Percentiles rank a stretch among this genome's conserved stretches.
phyloP scores from a whole-genome alignment of 805 yeast species.

The Saturnispora gosingensis region DNA sequence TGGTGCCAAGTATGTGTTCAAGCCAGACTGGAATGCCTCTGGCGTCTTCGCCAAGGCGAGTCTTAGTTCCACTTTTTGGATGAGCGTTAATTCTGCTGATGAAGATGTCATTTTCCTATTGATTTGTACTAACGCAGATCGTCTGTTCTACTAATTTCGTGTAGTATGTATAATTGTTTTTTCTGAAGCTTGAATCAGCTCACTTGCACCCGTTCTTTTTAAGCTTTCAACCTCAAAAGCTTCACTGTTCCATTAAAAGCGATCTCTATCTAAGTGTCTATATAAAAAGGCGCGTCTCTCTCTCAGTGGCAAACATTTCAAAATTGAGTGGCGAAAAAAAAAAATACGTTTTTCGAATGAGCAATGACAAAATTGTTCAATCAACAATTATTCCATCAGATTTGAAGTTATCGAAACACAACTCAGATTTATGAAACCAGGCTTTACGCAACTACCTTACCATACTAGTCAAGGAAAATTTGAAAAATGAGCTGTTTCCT shows the following conservation, averaged over 20 bases:
- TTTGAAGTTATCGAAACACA: neutral
- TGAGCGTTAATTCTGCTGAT: conserved; percentile 43
- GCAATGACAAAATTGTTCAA: neutral
- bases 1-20: conserved; percentile 65
- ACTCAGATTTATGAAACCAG: neutral
- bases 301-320: neutral
- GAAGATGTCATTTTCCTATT: neutral
- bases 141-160: too few relatives aligned
- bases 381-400: too few relatives aligned
- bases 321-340: neutral
- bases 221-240: too few relatives aligned
- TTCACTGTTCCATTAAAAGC: neutral
- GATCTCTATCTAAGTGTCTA: neutral
- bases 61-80: conserved; percentile 73
- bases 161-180: too few relatives aligned
- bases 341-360: neutral
- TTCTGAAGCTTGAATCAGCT: neutral
- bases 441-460: neutral
- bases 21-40: conserved; percentile 48
- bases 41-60: conserved; percentile 69
- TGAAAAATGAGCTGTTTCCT: neutral
- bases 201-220: too few relatives aligned
- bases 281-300: neutral
- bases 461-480: neutral
- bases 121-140: neutral